Base-by-base conservation (phyloP, 768 basidiomycete species). In the Harrya chromipes region DNA sequence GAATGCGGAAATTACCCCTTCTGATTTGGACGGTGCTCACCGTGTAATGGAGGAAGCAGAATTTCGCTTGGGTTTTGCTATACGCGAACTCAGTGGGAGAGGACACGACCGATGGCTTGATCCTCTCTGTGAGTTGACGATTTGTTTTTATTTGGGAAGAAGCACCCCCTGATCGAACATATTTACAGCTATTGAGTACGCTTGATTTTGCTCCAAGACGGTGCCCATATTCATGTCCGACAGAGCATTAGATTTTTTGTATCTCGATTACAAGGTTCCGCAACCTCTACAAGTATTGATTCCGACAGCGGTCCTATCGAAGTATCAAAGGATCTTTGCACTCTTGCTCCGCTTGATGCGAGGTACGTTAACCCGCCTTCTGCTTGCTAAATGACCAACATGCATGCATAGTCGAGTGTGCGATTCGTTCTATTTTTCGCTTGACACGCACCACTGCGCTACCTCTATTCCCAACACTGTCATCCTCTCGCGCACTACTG, bases 201-300 rank as follows among this genome's bases (percentile, higher is more conserved):
- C 53, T 23, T 12, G 17, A 42, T 54, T 24, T 29, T 17, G 53
- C 40, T 40, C 43, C 41, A 38, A 47, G 16, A 17, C 2, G 4
- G 23, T 27, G 1, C 39, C 13, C 23, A 16, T 46, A n/a, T 21
- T 56, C 29, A 62, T 40, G 24, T 54, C 16, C 39, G 42, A 6
- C 55, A 90, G 89, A 64, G 91, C 93, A 7, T 65, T 95, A 37
- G 93, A 94, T 64, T 95, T 94, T 62, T 70, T 95, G 13, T 90
- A 90, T 61, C 83, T 95, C 73, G 83, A 92, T 55, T 95, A 95
- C 66, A 87, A 87, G 58, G 85, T 90, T n/a, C 90, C 91, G 2
- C 75, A 75, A n/a, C 81, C 90, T 0, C 70, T 95, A 34, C 80
- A 83, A 40, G 75, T 84, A 11, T 63, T 95, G 10, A 85, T 95